Base-by-base conservation (phyloP, 2,329 filamentous ascomycete genomes). In the Calycina herbarum region DNA sequence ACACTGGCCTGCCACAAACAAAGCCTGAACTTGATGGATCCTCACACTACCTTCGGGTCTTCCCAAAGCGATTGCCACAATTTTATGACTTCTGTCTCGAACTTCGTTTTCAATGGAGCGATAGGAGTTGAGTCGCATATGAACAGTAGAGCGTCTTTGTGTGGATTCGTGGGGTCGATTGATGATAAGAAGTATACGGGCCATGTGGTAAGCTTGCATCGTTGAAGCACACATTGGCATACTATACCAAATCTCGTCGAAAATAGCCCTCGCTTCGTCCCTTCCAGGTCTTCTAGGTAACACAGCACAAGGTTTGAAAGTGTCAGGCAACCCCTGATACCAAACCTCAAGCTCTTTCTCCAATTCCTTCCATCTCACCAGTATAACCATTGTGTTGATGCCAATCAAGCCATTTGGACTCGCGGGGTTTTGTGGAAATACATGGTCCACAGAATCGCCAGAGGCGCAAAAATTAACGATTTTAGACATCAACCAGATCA, bases 151-250 rank as follows among this genome's bases (percentile, higher is more conserved):
- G 24, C 81, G 79, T 20, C 80, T 79, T 64, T 81, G 80, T 0
- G 84, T 83, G 0, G 82, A 83, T 64, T 88, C 82, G 17, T 82
- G 80, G 0, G 84, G 85, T 65, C 84, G 83, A 70, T 89, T 88
- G 68, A 88, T 81, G 13, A 87, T 79, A 0, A 90, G 74, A 4
- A 88, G 80, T 11, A 89, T 86, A 56, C 85, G 82, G 0, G 85
- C 85, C 78, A 89, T 89, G 71, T 89, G 85, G 69, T 88, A 89
- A 66, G 82, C 82, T 71, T 89, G 86, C 82, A 89, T 89, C 1
- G 86, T 86, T 2, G 86, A 86, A 0, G 85, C 86, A 75, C 86
- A 90, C 80, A 89, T 84, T 0, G 86, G 82, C 0, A 86, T 79
- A 62, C 82, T 82, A 74, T 87, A 89, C 86, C 87, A 90, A 13